These are phyloP conservation scores for Amanita molliuscula DNA, from an alignment of 768 basidiomycete genomes.

Conservation along the genomic window DNA sequence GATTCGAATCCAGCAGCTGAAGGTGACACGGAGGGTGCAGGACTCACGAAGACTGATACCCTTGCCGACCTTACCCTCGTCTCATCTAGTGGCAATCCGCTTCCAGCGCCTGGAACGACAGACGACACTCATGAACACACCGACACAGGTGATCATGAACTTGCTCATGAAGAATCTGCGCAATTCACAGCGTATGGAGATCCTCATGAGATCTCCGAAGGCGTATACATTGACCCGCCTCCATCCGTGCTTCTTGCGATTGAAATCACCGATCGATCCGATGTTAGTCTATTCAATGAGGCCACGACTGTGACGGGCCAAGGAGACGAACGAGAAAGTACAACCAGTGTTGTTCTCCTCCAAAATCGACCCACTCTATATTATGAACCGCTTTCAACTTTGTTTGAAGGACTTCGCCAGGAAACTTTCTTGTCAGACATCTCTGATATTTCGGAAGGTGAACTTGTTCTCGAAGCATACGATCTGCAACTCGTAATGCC, in stretches of 20 bases:
- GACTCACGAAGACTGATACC: neutral
- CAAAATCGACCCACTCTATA: conserved; percentile 59
- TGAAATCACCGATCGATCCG: conserved; percentile 23
- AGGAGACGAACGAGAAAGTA: conserved; percentile 10
- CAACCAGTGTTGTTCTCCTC: conserved; percentile 36
- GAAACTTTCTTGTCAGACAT: conserved; percentile 41
- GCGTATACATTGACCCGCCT: conserved; percentile 66
- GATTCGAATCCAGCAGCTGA: neutral
- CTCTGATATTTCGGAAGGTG: conserved; percentile 41
- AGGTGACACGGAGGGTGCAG: neutral
- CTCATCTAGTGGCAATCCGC: neutral
- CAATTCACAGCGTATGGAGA: conserved; percentile 19
- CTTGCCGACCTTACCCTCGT: no score
- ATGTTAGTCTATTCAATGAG: conserved; percentile 49
- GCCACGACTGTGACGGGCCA: conserved; percentile 17
- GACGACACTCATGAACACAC: neutral
- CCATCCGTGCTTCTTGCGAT: conserved; percentile 53
- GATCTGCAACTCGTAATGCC: conserved; percentile 54
- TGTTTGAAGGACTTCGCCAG: conserved; percentile 65
- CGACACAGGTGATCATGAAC: conserved; percentile 5
- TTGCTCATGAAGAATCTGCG: conserved; percentile 7
- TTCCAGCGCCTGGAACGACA: neutral
- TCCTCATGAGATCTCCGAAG: conserved; percentile 54
- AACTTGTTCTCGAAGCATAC: conserved; percentile 61
- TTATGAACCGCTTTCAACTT: conserved; percentile 60